Conservation (phyloP, 179 eudicot genomes). For the Camellia oleifera region DNA sequence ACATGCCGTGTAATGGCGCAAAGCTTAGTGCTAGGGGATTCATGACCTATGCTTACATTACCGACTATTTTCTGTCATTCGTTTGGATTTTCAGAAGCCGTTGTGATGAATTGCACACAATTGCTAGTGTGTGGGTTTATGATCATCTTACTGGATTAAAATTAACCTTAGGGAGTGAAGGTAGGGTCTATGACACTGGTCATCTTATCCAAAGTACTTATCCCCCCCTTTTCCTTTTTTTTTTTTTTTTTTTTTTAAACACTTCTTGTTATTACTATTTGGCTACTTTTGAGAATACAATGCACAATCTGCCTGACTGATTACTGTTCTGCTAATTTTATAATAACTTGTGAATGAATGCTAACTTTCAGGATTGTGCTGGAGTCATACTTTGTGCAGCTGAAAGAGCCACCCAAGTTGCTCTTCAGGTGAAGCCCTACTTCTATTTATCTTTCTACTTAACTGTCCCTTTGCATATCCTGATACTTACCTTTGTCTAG, state of each 20-base stretch:
- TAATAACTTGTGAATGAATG: conserved; percentile 9
- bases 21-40: not conserved
- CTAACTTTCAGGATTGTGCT: conserved; percentile 75
- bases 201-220: not conserved
- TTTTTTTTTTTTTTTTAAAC: not conserved
- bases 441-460: conserved; percentile 1
- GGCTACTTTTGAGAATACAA: not conserved
- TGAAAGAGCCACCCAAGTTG: conserved; percentile 98
- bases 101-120: not conserved
- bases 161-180: not conserved
- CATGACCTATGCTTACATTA: not conserved
- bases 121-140: not conserved
- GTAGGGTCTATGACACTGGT: not conserved
- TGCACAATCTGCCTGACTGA: not conserved
- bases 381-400: conserved; percentile 92
- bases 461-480: not conserved
- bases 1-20: not conserved
- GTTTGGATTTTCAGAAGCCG: not conserved
- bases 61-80: not conserved
- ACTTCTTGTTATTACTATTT: not conserved
- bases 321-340: not conserved
- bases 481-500: not conserved
- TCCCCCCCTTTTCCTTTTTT: too few relatives aligned
- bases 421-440: conserved; percentile 65
- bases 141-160: not conserved